A percentile compares a stretch with the other conserved stretches of the same genome.
phyloP scores from a whole-genome alignment of 2,329 filamentous ascomycete species.

The Aspergillus sp. region DNA sequence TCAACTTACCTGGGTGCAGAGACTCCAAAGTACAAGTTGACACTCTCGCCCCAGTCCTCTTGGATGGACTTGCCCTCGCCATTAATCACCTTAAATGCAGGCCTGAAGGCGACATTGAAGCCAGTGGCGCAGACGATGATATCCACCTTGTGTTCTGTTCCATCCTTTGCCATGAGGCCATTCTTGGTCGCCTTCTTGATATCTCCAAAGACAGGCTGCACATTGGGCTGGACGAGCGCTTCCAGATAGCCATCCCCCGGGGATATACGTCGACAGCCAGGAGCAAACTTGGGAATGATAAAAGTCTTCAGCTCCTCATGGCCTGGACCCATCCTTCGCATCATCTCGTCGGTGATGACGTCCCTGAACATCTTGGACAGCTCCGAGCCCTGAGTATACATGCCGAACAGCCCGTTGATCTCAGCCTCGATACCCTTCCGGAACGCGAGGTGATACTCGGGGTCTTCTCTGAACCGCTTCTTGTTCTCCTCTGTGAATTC shows the following conservation, averaged over 20 bases:
- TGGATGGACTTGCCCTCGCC: background rate
- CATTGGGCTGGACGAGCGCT: background rate
- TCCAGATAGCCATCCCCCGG: conserved; percentile 9
- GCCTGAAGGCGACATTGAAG: background rate
- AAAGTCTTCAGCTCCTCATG: conserved; percentile 1
- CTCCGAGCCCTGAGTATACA: conserved; percentile 5
- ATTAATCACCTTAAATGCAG: conserved; percentile 1
- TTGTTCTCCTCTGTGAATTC: conserved; percentile 21
- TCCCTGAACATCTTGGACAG: background rate
- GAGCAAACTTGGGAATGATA: conserved; percentile 1
- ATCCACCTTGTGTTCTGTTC: conserved; percentile 4
- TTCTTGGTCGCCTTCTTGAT: background rate
- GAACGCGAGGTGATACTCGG: conserved; percentile 15
- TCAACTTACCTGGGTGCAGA: background rate
- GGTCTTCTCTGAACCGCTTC: conserved; percentile 13
- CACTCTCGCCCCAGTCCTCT: background rate
- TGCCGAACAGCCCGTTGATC: conserved; percentile 19
- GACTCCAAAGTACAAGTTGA: background rate
- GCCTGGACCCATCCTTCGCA: background rate
- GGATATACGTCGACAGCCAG: conserved; percentile 1
- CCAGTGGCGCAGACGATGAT: background rate
- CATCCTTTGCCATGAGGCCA: background rate
- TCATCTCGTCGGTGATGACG: conserved; percentile 3
- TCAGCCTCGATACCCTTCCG: conserved; percentile 21
- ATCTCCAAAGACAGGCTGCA: background rate